Percentiles rank a stretch among this genome's conserved stretches.
phyloP scores from a whole-genome alignment of 805 yeast genomes.

The Candida piceae region DNA sequence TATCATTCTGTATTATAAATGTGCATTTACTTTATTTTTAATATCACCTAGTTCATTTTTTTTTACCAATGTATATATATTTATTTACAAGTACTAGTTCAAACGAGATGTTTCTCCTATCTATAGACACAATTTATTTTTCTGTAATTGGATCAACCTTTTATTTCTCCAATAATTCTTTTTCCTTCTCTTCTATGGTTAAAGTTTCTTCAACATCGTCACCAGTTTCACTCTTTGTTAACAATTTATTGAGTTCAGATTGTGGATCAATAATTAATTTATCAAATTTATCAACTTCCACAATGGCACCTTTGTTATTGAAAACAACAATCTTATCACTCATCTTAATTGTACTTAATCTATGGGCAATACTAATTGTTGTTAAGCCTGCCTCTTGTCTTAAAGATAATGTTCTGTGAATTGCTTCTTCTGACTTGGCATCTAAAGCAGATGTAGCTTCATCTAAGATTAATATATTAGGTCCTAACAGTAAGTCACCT shows the following conservation, averaged over 20 bases:
- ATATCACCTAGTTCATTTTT: too few relatives aligned
- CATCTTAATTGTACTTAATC: slow-evolving; percentile 81
- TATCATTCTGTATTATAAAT: too few relatives aligned
- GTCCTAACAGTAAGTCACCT: slow-evolving; percentile 37
- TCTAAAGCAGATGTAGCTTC: slow-evolving; percentile 96
- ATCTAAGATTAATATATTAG: slow-evolving; percentile 77
- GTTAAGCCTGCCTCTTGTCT: slow-evolving; percentile 59
- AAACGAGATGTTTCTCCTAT: background rate
- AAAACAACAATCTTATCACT: slow-evolving; percentile 79
- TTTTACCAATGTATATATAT: too few relatives aligned
- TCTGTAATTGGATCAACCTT: too few relatives aligned
- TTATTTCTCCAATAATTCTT: background rate
- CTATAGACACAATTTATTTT: too few relatives aligned
- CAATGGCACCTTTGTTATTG: slow-evolving; percentile 62
- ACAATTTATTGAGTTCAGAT: slow-evolving; percentile 41
- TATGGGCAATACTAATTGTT: slow-evolving; percentile 85
- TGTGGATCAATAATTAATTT: slow-evolving; percentile 42
- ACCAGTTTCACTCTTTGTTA: slow-evolving; percentile 28
- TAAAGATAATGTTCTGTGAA: slow-evolving; percentile 61
- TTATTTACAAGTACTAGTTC: background rate
- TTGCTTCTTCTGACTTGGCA: slow-evolving; percentile 80
- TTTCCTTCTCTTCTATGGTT: slow-evolving; percentile 7
- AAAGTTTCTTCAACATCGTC: slow-evolving; percentile 22
- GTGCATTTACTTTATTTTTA: too few relatives aligned
- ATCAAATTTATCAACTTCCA: slow-evolving; percentile 61